Conservation (phyloP, 2,329 filamentous ascomycete genomes). For the Allantophomopsis lycopodina region DNA sequence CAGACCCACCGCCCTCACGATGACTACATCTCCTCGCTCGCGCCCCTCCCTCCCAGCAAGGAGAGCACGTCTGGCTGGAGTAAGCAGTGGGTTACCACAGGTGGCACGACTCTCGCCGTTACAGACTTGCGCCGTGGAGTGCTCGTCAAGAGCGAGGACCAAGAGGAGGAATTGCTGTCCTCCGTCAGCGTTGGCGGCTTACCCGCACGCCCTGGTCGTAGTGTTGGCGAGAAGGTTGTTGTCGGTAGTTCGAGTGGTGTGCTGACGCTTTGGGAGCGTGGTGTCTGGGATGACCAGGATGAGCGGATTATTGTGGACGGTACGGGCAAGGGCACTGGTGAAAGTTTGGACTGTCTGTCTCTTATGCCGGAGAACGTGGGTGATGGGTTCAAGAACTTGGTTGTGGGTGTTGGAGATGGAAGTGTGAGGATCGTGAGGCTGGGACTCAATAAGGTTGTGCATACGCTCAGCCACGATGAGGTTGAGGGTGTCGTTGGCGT, state of each 20-base stretch:
- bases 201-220: slow-evolving; percentile 43
- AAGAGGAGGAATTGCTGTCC: slow-evolving; percentile 85
- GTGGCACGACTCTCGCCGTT: slow-evolving; percentile 79
- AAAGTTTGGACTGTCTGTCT: slow-evolving; percentile 69
- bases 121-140: slow-evolving; percentile 82
- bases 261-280: slow-evolving; percentile 85
- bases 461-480: slow-evolving; percentile 60
- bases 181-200: slow-evolving; percentile 67
- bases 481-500: slow-evolving; percentile 73
- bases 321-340: slow-evolving; percentile 44
- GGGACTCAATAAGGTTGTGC: slow-evolving; percentile 57
- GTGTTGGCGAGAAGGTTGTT: slow-evolving; percentile 61
- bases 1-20: slow-evolving; percentile 79
- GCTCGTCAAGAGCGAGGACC: slow-evolving; percentile 79
- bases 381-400: slow-evolving; percentile 56
- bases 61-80: slow-evolving; percentile 78
- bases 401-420: slow-evolving; percentile 73
- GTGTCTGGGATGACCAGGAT: slow-evolving; percentile 90
- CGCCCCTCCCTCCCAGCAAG: slow-evolving; percentile 65
- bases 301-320: slow-evolving; percentile 70
- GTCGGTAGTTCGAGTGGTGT: slow-evolving; percentile 69
- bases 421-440: slow-evolving; percentile 65
- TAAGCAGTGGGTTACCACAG: slow-evolving; percentile 92
- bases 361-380: slow-evolving; percentile 58
- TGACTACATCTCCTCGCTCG: slow-evolving; percentile 84